Conservation (phyloP, 495 filamentous ascomycete species). For the Diplogelasinospora grovesii region DNA sequence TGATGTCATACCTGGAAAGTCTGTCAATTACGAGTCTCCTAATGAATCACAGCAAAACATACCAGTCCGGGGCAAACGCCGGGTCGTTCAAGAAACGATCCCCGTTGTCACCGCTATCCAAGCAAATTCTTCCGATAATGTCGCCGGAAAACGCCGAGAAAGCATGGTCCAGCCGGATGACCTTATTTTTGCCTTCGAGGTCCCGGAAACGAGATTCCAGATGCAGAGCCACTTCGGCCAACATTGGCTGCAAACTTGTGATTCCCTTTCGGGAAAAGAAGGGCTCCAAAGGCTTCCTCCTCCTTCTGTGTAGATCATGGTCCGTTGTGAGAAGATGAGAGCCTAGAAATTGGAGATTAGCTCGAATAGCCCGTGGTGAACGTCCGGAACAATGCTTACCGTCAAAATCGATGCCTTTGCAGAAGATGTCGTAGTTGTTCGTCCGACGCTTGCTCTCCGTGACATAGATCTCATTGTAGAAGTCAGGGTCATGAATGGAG, state of each 20-base stretch:
- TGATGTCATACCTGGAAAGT: too few relatives aligned
- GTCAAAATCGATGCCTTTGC: slow-evolving; percentile 1
- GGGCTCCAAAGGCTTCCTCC: slow-evolving; percentile 12
- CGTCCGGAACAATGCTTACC: background rate
- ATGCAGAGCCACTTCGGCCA: slow-evolving; percentile 1
- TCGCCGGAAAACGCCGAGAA: slow-evolving; percentile 8
- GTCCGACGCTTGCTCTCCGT: background rate
- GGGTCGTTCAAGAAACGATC: slow-evolving; percentile 7
- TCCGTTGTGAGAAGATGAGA: too few relatives aligned
- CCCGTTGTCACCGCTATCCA: background rate
- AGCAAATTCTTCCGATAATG: slow-evolving; percentile 7
- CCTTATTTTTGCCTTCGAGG: background rate
- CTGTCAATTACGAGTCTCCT: too few relatives aligned
- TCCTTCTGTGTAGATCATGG: slow-evolving; percentile 15
- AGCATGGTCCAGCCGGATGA: slow-evolving; percentile 6
- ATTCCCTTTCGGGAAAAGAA: slow-evolving; percentile 17
- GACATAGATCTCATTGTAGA: slow-evolving; percentile 28
- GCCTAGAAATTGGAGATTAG: slow-evolving; percentile 9
- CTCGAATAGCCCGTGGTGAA: background rate
- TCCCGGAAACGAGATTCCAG: background rate
- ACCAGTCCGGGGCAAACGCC: slow-evolving; percentile 10
- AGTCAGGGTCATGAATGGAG: slow-evolving; percentile 38
- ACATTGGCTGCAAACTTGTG: slow-evolving; percentile 10
- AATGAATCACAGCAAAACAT: too few relatives aligned
- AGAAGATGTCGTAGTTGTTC: background rate